Evolutionary conservation across 129 eudicot genomes (phyloP).

Genomic region (Arctium minus): DNA sequence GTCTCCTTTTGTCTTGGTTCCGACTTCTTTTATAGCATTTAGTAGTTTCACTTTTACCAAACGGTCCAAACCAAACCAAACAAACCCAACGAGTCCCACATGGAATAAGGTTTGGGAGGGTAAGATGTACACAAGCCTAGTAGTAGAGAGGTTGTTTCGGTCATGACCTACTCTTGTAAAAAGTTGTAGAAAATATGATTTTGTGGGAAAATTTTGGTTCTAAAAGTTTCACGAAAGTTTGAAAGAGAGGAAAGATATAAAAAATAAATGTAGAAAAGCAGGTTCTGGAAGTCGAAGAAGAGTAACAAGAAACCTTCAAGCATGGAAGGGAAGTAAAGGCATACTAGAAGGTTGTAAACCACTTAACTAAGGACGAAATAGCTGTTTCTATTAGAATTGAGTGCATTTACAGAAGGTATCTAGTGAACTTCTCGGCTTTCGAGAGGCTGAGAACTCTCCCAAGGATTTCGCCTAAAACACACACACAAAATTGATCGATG

Average conservation of each 20-base stretch:
- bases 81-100: neutral
- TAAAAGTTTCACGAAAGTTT: neutral
- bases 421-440: too few species aligned
- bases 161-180: neutral
- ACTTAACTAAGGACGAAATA: neutral
- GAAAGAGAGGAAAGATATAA: neutral
- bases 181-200: neutral
- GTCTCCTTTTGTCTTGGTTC: neutral
- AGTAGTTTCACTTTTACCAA: neutral
- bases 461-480: too few species aligned
- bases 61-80: neutral
- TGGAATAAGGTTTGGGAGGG: neutral
- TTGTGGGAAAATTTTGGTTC: neutral
- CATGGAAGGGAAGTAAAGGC: neutral
- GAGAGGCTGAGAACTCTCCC: too few species aligned
- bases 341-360: neutral
- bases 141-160: neutral
- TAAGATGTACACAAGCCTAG: neutral
- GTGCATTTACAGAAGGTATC: too few species aligned
- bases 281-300: neutral
- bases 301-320: neutral
- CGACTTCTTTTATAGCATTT: neutral
- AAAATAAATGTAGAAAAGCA: neutral
- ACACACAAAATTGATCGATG: too few species aligned
- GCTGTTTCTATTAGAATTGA: neutral